These are phyloP conservation scores for Lenzites betulinus DNA, from an alignment of 768 basidiomycete genomes.

Conservation along the genomic window DNA sequence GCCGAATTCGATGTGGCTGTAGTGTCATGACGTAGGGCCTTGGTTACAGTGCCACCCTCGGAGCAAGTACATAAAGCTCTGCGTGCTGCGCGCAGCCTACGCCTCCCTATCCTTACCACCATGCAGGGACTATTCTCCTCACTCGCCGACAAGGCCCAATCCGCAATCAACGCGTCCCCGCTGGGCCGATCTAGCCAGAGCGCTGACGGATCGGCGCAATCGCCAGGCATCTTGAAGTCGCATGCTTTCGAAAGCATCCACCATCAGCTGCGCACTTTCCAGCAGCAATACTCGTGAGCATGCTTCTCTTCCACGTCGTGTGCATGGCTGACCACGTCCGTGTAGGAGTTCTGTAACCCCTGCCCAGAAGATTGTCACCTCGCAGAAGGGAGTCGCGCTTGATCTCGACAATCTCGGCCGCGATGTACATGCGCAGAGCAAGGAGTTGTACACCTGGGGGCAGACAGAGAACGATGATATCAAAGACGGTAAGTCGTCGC, in stretches of 20 bases:
- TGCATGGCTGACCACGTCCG: neutral
- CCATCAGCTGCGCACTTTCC: conserved; percentile 70
- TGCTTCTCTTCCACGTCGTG: neutral
- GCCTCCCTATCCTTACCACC: conserved; percentile 23
- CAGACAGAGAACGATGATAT: conserved; percentile 70
- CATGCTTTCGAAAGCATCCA: conserved; percentile 59
- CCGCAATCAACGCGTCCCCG: conserved; percentile 62
- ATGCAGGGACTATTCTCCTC: conserved; percentile 64
- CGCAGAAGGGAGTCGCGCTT: conserved; percentile 75
- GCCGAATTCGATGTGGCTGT: conserved; percentile 1
- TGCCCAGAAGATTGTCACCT: conserved; percentile 77
- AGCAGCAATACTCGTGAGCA: conserved; percentile 73
- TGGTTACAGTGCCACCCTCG: conserved; percentile 20
- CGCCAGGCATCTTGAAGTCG: conserved; percentile 27
- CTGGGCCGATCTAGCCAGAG: conserved; percentile 47
- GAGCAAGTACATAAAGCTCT: conserved; percentile 21
- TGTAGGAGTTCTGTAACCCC: conserved; percentile 55
- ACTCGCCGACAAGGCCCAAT: conserved; percentile 78
- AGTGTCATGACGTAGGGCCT: conserved; percentile 29
- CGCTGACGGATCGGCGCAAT: conserved; percentile 41
- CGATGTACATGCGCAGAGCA: conserved; percentile 72
- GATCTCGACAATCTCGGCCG: conserved; percentile 69
- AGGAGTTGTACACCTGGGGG: conserved; percentile 86
- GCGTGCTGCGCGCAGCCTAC: conserved; percentile 15
- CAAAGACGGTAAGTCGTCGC: conserved; percentile 61